Conservation (phyloP, 202 grass and related monocot species). For the Bolboschoenoplectus hybrid region DNA sequence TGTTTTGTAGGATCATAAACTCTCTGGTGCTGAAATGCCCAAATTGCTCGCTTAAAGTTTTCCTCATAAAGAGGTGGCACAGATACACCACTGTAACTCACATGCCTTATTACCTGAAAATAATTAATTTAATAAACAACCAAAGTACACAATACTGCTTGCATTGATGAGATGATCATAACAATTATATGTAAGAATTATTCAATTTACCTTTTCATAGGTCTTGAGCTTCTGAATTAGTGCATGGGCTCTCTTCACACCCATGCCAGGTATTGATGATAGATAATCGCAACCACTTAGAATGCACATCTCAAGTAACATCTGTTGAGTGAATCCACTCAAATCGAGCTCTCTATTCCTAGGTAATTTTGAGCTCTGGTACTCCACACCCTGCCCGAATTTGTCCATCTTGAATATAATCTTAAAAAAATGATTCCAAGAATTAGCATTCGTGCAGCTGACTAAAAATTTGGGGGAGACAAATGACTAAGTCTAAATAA, state of each 20-base stretch:
- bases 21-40: constrained; percentile 90
- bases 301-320: constrained; percentile 99
- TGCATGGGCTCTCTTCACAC: constrained; percentile 88
- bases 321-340: constrained; percentile 79
- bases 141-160: not conserved
- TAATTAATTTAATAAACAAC: constrained; percentile 24
- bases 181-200: constrained; percentile 7
- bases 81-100: constrained; percentile 68
- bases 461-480: constrained; percentile 23
- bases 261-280: constrained; percentile 87
- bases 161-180: not conserved
- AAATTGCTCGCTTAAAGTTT: constrained; percentile 82
- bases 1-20: constrained; percentile 89
- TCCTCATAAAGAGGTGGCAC: constrained; percentile 87
- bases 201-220: constrained; percentile 79
- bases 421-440: constrained; percentile 45
- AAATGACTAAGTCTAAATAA: constrained; percentile 28
- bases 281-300: constrained; percentile 98
- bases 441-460: constrained; percentile 32
- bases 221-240: constrained; percentile 78
- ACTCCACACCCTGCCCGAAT: constrained; percentile 95
- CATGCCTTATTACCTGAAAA: constrained; percentile 90
- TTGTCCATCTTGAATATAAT: constrained; percentile 99
- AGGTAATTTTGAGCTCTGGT: constrained; percentile 59
- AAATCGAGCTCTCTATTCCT: constrained; percentile 84